Conservation (phyloP, 148 eudicot genomes). For the Cornus suecica region DNA sequence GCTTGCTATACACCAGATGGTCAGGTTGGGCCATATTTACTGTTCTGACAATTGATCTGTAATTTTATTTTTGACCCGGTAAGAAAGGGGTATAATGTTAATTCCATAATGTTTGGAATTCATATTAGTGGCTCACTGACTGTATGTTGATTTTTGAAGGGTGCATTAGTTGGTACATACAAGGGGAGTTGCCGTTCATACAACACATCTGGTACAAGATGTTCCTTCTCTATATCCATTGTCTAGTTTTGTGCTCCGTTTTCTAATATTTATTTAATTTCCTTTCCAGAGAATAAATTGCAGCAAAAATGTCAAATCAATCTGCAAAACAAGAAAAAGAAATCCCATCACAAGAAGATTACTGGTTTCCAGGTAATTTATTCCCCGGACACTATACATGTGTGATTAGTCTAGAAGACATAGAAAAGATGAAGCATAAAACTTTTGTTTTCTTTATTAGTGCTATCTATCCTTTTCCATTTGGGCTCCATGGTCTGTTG, state of each 20-base stretch:
- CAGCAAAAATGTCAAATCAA: conserved; percentile 65
- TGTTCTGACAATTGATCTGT: not conserved
- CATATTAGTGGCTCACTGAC: conserved; percentile 10
- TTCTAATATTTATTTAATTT: conserved; percentile 2
- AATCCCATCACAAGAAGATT: conserved; percentile 79
- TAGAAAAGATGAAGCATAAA: not conserved
- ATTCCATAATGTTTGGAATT: not conserved
- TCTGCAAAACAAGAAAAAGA: conserved; percentile 88
- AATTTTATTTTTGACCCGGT: conserved; percentile 1
- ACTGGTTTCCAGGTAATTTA: conserved; percentile 82
- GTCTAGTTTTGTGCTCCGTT: not conserved
- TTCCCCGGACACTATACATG: not conserved
- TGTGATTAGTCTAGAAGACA: not conserved
- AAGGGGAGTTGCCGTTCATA: conserved; percentile 86
- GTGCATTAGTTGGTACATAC: conserved; percentile 92
- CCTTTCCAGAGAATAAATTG: conserved; percentile 64
- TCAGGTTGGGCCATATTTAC: conserved; percentile 47
- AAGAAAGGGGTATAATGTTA: not conserved
- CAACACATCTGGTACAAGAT: conserved; percentile 62
- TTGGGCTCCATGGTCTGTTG: not conserved
- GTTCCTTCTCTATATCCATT: conserved; percentile 2
- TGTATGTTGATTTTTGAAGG: conserved; percentile 44
- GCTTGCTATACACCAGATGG: conserved; percentile 98
- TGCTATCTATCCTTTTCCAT: too few species aligned
- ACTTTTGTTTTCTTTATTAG: not conserved